Evolutionary conservation across 768 basidiomycete species (phyloP), one percentile per base, ranked within the genome.

Genomic region (Termitomyces sp.): DNA sequence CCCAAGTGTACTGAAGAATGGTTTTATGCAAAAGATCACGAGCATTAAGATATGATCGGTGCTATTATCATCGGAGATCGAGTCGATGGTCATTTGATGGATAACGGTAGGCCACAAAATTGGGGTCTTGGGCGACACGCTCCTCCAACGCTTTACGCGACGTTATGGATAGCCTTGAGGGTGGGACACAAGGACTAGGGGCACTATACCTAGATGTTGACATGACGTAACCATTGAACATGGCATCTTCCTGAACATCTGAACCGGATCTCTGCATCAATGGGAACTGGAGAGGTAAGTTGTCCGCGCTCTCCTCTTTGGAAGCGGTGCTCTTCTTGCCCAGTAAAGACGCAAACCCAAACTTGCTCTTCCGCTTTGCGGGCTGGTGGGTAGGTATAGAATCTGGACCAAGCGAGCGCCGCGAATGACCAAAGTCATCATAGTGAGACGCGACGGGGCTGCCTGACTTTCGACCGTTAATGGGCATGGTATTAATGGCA

Each of bases 51-150:
- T 23, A 28, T 41, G 13, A 54, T 35, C 13, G 26, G 44, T 16
- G 12, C 18, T 20, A 26, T 16, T 13, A 60, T 74, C 68, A 82
- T 64, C 79, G 82, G 57, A 89, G 76, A 68, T 86, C 85, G 62
- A 88, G 66, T 41, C 80, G 83, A 64, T 89, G 86, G 64, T 89
- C 86, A 62, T 79, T 82, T 14, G 91, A 92, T 7, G 92, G 92
- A 71, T 94, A 94, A 43, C 91, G 84, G 69, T 93, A 93, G 4
- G 91, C 89, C 60, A 93, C 85, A 67, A 94, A 93, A 18, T 93
- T 89, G 3, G 82, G 72, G 69, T 92, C 91, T 71, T 90, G 92
- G n/a, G 87, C 80, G n/a, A 94, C 89, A 23, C 91, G 78, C 64
- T 87, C 84, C 65, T 90, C 89, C 56, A 91, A 77, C 50, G 84